A percentile compares a stretch with the other conserved stretches of the same genome.
These are phyloP conservation scores for Trichophyton schoenleinii DNA, from an alignment of 2,329 filamentous ascomycete genomes.

Conservation along the genomic window DNA sequence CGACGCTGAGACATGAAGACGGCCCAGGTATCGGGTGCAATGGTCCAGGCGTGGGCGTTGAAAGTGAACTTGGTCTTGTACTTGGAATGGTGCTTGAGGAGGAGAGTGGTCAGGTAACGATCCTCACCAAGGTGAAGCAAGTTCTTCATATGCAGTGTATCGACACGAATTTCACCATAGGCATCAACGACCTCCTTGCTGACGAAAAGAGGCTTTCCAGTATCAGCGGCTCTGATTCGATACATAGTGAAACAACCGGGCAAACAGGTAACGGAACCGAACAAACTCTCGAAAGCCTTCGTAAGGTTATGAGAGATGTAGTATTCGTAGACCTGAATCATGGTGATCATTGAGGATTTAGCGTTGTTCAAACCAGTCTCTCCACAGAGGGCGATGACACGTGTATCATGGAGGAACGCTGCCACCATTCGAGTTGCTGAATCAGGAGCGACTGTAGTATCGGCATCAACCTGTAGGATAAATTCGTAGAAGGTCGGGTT, in stretches of 20 bases:
- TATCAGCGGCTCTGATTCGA: slow-evolving; percentile 84
- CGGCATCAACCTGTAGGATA: slow-evolving; percentile 89
- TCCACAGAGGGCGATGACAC: slow-evolving; percentile 86
- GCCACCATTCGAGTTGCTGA: slow-evolving; percentile 86
- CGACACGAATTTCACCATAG: slow-evolving; percentile 87
- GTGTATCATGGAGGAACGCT: slow-evolving; percentile 79
- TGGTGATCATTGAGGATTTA: slow-evolving; percentile 85
- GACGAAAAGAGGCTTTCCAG: slow-evolving; percentile 90
- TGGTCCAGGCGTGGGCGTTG: slow-evolving; percentile 86
- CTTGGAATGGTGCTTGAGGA: slow-evolving; percentile 80
- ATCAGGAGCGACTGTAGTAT: slow-evolving; percentile 84
- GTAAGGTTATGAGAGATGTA: slow-evolving; percentile 96
- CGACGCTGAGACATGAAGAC: slow-evolving; percentile 97
- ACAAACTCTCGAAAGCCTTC: slow-evolving; percentile 94
- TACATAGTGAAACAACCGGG: slow-evolving; percentile 99
- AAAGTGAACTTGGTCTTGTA: slow-evolving; percentile 99
- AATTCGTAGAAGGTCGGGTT: slow-evolving; percentile 98
- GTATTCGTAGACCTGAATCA: slow-evolving; percentile 99
- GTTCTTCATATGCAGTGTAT: slow-evolving; percentile 98
- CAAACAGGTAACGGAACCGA: slow-evolving; percentile 92
- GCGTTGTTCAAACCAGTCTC: slow-evolving; percentile 89
- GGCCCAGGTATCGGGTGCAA: slow-evolving; percentile 84
- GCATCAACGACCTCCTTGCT: slow-evolving; percentile 79
- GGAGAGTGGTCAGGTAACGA: slow-evolving; percentile 87
- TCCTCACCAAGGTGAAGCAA: slow-evolving; percentile 92